These are phyloP conservation scores for Neltuma alba DNA, from an alignment of 306 rosid genomes.

Conservation along the genomic window DNA sequence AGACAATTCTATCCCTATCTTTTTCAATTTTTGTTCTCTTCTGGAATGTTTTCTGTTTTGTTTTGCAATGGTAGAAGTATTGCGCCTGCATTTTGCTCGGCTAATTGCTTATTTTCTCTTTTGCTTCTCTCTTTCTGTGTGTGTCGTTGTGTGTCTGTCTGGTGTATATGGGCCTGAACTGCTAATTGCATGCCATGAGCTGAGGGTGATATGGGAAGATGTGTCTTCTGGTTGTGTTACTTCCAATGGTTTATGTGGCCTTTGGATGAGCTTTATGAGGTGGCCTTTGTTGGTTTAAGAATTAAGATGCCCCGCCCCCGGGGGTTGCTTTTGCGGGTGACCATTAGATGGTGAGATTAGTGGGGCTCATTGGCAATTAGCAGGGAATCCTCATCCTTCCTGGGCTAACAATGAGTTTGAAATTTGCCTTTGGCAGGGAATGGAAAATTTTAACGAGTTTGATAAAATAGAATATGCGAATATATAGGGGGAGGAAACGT, in stretches of 20 bases:
- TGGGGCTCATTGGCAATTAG: neutral
- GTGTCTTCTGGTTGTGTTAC: neutral
- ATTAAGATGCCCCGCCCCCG: neutral
- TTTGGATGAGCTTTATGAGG: neutral
- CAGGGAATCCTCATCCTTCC: neutral
- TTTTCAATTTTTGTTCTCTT: neutral
- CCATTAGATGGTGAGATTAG: neutral
- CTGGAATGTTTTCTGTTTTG: neutral
- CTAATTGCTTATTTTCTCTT: neutral
- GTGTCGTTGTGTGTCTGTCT: too few relatives aligned
- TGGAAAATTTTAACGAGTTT: too few relatives aligned
- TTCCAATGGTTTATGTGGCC: neutral
- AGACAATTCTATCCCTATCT: neutral
- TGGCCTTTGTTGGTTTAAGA: neutral
- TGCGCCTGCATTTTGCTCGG: neutral
- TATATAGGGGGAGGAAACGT: too few relatives aligned
- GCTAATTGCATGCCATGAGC: neutral
- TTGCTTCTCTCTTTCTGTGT: neutral
- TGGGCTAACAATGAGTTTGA: too few relatives aligned
- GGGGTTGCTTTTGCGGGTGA: neutral
- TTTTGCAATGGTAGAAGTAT: slow-evolving; percentile 1
- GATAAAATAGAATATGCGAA: too few relatives aligned
- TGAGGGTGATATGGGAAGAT: neutral
- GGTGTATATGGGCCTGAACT: neutral
- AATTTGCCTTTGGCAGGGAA: too few relatives aligned